A percentile compares a stretch with the other conserved stretches of the same genome.
These are phyloP conservation scores for Alternaria sp. DNA, from an alignment of 2,329 filamentous ascomycete species.

Conservation along the genomic window DNA sequence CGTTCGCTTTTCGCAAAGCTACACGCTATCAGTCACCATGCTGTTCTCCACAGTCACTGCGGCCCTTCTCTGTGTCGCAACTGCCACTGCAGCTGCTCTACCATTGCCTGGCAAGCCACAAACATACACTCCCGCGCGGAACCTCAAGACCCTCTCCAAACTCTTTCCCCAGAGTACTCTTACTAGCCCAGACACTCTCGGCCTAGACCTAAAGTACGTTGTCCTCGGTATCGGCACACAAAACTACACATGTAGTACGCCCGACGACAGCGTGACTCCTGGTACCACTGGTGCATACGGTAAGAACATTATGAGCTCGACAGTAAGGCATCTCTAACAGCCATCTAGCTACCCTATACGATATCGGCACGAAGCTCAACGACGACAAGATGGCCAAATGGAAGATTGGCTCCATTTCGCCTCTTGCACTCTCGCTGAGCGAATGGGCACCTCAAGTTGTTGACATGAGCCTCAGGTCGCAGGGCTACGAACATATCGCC, in stretches of 20 bases:
- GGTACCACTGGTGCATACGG: slow-evolving; percentile 47
- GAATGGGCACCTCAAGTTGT: slow-evolving; percentile 28
- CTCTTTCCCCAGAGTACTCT: slow-evolving; percentile 43
- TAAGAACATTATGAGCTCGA: slow-evolving; percentile 22
- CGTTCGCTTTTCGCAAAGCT: background rate
- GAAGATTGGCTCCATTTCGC: slow-evolving; percentile 45
- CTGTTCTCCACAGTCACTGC: slow-evolving; percentile 38
- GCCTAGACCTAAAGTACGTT: slow-evolving; percentile 55
- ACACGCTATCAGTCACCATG: slow-evolving; percentile 31
- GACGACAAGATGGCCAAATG: slow-evolving; percentile 39
- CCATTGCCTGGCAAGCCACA: slow-evolving; percentile 21
- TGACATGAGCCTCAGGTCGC: slow-evolving; percentile 36
- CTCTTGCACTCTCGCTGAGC: slow-evolving; percentile 44
- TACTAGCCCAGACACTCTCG: slow-evolving; percentile 33
- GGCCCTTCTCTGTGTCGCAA: slow-evolving; percentile 30
- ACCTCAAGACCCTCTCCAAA: slow-evolving; percentile 37
- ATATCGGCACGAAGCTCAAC: slow-evolving; percentile 46
- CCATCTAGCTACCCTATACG: slow-evolving; percentile 45
- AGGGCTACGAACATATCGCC: slow-evolving; percentile 54
- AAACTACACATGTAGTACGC: slow-evolving; percentile 59
- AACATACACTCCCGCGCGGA: slow-evolving; percentile 26
- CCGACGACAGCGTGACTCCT: slow-evolving; percentile 36
- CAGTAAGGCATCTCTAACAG: slow-evolving; percentile 16
- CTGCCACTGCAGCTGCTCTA: slow-evolving; percentile 27
- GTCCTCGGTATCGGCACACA: slow-evolving; percentile 62